Conservation (phyloP, 352 stramenopile genomes). For the Stramenopiles sp. region DNA sequence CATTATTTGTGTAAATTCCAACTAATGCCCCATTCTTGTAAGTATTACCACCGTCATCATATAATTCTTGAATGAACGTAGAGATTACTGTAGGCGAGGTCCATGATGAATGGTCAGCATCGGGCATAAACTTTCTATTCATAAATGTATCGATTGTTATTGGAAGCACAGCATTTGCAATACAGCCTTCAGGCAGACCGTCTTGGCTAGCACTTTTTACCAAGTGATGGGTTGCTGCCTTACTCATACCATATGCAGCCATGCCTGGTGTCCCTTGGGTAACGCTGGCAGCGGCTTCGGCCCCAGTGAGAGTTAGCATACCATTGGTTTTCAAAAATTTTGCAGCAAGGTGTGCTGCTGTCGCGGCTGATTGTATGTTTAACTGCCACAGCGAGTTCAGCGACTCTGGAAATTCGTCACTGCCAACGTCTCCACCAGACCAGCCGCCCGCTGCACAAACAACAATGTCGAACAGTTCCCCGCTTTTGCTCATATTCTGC, state of each 20-base stretch:
- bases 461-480: constrained; percentile 42
- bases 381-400: constrained; percentile 44
- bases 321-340: constrained; percentile 38
- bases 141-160: constrained; percentile 59
- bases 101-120: constrained; percentile 56
- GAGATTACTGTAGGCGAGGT: too few relatives aligned
- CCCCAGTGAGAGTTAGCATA: constrained; percentile 52
- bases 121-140: constrained; percentile 58
- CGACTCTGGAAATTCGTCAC: constrained; percentile 38
- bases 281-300: constrained; percentile 37
- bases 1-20: too few relatives aligned
- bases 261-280: constrained; percentile 43
- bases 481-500: constrained; percentile 15
- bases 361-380: constrained; percentile 49
- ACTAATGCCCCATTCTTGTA: too few relatives aligned
- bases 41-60: too few relatives aligned
- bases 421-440: constrained; percentile 34
- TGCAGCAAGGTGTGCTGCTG: constrained; percentile 56
- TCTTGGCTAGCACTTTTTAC: constrained; percentile 34
- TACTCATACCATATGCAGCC: constrained; percentile 61
- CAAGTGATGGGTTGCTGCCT: constrained; percentile 63
- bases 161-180: constrained; percentile 43
- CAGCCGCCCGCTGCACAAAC: constrained; percentile 52
- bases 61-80: too few relatives aligned
- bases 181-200: constrained; percentile 28